Conservation (phyloP, 371 early-diverging fungal genomes). For the Batkoa obscura region DNA sequence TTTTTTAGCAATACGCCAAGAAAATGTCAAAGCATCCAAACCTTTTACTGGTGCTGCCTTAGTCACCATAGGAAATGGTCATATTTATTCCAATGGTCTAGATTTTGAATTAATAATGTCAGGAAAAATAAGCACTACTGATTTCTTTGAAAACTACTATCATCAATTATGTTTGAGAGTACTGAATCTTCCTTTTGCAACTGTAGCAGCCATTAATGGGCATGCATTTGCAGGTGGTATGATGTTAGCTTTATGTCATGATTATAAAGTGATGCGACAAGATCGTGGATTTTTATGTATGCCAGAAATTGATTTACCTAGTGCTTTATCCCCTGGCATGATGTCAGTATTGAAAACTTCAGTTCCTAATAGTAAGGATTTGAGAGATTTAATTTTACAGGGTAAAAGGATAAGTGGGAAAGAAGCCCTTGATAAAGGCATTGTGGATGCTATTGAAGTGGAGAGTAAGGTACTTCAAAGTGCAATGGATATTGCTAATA, state of each 20-base stretch:
- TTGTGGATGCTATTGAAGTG: slow-evolving; percentile 37
- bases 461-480: slow-evolving; percentile 20
- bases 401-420: slow-evolving; percentile 40
- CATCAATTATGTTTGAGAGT: slow-evolving; percentile 24
- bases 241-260: slow-evolving; percentile 10
- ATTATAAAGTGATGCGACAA: slow-evolving; percentile 60
- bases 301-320: slow-evolving; percentile 63
- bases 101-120: slow-evolving; percentile 24
- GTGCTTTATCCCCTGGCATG: slow-evolving; percentile 55
- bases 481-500: slow-evolving; percentile 27
- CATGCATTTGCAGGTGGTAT: slow-evolving; percentile 72
- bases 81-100: slow-evolving; percentile 59
- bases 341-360: background rate
- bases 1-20: slow-evolving; percentile 12
- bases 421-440: slow-evolving; percentile 31
- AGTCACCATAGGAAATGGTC: slow-evolving; percentile 37
- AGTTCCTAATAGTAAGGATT: slow-evolving; percentile 17
- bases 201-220: slow-evolving; percentile 61
- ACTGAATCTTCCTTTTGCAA: slow-evolving; percentile 49
- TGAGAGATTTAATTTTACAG: slow-evolving; percentile 42
- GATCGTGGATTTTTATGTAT: slow-evolving; percentile 62
- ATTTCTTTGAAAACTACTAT: slow-evolving; percentile 10
- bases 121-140: slow-evolving; percentile 12
- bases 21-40: slow-evolving; percentile 11
- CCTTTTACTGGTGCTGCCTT: slow-evolving; percentile 22